Conservation (phyloP, 2,329 filamentous ascomycete species). For the Aspergillus quadrilineatus region DNA sequence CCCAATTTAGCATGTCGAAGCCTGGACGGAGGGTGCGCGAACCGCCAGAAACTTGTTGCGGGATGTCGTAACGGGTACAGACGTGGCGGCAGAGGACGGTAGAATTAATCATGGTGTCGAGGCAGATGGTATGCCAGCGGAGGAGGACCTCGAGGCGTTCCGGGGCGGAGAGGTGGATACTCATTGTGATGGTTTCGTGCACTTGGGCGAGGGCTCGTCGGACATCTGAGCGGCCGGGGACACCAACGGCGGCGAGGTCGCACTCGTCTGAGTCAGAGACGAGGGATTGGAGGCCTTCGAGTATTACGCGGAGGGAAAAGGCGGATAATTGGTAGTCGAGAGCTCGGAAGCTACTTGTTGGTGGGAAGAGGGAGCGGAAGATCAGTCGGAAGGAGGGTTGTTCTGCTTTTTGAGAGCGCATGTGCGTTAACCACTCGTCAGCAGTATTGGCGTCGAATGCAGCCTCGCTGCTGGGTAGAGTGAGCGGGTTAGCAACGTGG, state of each 20-base stretch:
- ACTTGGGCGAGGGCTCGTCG: conserved; percentile 41
- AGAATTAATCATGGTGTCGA: conserved; percentile 45
- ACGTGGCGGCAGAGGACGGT: conserved; percentile 41
- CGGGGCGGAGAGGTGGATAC: conserved; percentile 34
- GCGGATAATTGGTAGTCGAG: conserved; percentile 39
- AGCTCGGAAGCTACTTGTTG: conserved; percentile 28
- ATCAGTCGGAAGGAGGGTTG: conserved; percentile 43
- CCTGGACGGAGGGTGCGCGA: conserved; percentile 25
- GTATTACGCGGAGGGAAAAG: conserved; percentile 43
- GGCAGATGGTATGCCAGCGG: conserved; percentile 48
- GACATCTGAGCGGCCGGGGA: conserved; percentile 42
- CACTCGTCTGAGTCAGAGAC: conserved; percentile 42
- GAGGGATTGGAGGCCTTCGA: conserved; percentile 47
- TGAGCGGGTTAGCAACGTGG: conserved; percentile 44
- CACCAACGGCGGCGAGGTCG: conserved; percentile 40
- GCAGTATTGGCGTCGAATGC: conserved; percentile 43
- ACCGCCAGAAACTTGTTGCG: conserved; percentile 42
- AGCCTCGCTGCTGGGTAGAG: conserved; percentile 42
- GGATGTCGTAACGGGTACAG: conserved; percentile 41
- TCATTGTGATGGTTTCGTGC: conserved; percentile 40
- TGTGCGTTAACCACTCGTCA: conserved; percentile 43
- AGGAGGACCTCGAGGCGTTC: conserved; percentile 45
- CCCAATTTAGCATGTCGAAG: conserved; percentile 43
- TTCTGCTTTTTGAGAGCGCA: conserved; percentile 32
- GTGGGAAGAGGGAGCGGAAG: conserved; percentile 42